Base-by-base conservation (phyloP, 2,329 filamentous ascomycete genomes). In the Neospermospora avenae region DNA sequence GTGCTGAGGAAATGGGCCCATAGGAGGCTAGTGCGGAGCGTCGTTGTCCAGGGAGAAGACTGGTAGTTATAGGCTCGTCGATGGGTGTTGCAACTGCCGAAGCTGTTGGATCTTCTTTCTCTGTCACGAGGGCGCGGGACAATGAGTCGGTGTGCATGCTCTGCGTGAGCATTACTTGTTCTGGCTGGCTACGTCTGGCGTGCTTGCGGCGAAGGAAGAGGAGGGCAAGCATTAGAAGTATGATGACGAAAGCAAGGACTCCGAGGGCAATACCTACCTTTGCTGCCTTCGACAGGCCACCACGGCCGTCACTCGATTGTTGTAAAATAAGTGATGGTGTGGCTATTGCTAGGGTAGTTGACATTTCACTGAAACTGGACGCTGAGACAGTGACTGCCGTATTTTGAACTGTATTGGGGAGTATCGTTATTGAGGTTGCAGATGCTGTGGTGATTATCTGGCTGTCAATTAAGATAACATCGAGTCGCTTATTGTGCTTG, bases 231-330 rank as follows among this genome's bases (percentile, higher is more conserved):
- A 67, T 51, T 7, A 67, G 63, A 41, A 69, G 56, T 25, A 62
- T 35, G 6, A 60, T n/a, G 16, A 63, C 49, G 14, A 69, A 28
- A 13, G 39, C 62, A 1, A 68, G 46, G 25, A 58, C 59, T 5
- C 65, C 67, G 11, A 69, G 54, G 10, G 64, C 67, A 6, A 69
- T 68, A 11, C 67, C 67, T 2, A 65, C 62, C 60, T 65, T 67
- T 2, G 65, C 65, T 5, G 60, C 65, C 1, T 55, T 53, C 10
- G 62, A 61, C 11, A 69, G 63, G 11, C 59, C 59, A 18, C 48
- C 31, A 28, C 53, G 45, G 25, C n/a, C 37, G 11, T 41, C 13
- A 16, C 8, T 25, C 16, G 51, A 56, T 3, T 41, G 8, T 14
- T 8, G 11, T 4, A 4, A 4, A 6, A 5, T 35, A 10, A 44